A percentile compares a stretch with the other conserved stretches of the same genome.
Evolutionary conservation across 768 basidiomycete genomes (phyloP).

Genomic region (Boletus sp.): DNA sequence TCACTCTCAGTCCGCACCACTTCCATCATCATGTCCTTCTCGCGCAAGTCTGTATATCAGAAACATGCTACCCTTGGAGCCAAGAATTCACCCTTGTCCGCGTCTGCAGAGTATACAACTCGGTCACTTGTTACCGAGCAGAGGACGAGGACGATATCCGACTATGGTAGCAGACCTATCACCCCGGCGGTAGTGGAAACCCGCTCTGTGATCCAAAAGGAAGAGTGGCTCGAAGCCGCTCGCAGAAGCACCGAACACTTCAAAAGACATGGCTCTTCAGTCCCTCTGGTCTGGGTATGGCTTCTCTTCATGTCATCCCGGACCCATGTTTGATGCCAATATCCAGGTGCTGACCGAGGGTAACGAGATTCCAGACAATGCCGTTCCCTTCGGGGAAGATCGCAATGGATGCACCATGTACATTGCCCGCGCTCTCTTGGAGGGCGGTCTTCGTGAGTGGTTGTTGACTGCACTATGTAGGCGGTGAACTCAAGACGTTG

Average conservation of each 20-base stretch:
- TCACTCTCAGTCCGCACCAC: background rate
- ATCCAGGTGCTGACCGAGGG: slow-evolving; percentile 30
- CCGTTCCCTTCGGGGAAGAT: slow-evolving; percentile 33
- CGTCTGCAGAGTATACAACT: slow-evolving; percentile 6
- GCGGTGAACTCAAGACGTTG: background rate
- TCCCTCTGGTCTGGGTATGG: slow-evolving; percentile 32
- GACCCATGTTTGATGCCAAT: background rate
- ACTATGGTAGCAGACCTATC: slow-evolving; percentile 15
- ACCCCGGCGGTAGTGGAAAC: slow-evolving; percentile 14
- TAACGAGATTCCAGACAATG: slow-evolving; percentile 30
- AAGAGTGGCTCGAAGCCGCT: slow-evolving; percentile 29
- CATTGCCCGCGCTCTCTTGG: slow-evolving; percentile 31
- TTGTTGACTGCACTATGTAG: background rate
- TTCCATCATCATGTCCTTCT: slow-evolving; percentile 16
- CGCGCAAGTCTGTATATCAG: slow-evolving; percentile 5
- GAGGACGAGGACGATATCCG: slow-evolving; percentile 18
- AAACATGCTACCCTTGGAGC: slow-evolving; percentile 4
- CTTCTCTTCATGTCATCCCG: background rate
- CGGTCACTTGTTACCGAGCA: slow-evolving; percentile 6
- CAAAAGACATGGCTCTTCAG: slow-evolving; percentile 25
- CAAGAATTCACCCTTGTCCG: slow-evolving; percentile 14
- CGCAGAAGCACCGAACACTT: slow-evolving; percentile 31
- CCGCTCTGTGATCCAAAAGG: slow-evolving; percentile 21
- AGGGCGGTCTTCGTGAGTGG: slow-evolving; percentile 30
- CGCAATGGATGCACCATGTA: slow-evolving; percentile 27